Evolutionary conservation across 2,329 filamentous ascomycete genomes (phyloP).

Genomic region (Fusarium nurragi): DNA sequence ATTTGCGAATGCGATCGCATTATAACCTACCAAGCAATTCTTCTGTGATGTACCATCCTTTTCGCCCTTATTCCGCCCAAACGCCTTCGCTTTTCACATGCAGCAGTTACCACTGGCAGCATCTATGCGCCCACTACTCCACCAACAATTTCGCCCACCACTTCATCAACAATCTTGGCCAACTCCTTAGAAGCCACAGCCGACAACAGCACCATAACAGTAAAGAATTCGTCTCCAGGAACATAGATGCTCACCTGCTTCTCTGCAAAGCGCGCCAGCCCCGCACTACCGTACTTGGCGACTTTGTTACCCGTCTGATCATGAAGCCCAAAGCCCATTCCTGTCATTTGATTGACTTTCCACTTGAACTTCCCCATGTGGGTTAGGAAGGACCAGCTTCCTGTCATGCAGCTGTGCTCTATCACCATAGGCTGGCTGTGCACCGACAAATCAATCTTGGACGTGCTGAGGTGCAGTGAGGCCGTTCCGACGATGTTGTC

Average conservation of each 20-base stretch:
- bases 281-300: conserved; percentile 35
- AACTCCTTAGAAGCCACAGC: conserved; percentile 25
- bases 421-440: conserved; percentile 35
- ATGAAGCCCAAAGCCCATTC: conserved; percentile 26
- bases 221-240: conserved; percentile 36
- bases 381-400: conserved; percentile 28
- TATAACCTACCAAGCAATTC: too few relatives aligned
- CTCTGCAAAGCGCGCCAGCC: conserved; percentile 13
- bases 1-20: too few relatives aligned
- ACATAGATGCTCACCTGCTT: conserved; percentile 37
- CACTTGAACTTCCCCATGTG: conserved; percentile 43
- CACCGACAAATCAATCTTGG: conserved; percentile 30
- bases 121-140: conserved; percentile 6
- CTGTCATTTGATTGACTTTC: conserved; percentile 37
- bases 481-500: conserved; percentile 32
- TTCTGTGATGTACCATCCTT: too few relatives aligned
- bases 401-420: conserved; percentile 25
- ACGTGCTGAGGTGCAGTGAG: conserved; percentile 29
- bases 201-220: conserved; percentile 37
- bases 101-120: background rate
- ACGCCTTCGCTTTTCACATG: background rate
- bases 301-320: conserved; percentile 30
- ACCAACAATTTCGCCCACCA: conserved; percentile 5
- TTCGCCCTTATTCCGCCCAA: background rate
- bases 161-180: conserved; percentile 15